phyloP scores from a whole-genome alignment of 2,329 filamentous ascomycete species.

The Claviceps sp. region DNA sequence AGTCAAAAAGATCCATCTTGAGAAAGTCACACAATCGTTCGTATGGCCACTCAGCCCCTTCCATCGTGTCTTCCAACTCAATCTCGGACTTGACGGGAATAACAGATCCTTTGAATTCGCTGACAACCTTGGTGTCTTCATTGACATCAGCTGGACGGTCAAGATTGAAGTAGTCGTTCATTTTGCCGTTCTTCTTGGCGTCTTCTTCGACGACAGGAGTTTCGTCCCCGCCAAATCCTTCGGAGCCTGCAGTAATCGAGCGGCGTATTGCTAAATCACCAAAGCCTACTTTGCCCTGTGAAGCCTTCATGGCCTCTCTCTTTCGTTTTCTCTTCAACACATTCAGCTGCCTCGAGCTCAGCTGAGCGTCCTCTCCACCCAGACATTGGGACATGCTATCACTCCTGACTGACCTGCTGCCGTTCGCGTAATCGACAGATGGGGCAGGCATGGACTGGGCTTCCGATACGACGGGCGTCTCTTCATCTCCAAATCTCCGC shows the following conservation, averaged over 20 bases:
- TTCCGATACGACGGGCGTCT: constrained; percentile 47
- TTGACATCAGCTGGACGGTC: constrained; percentile 67
- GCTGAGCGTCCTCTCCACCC: constrained; percentile 48
- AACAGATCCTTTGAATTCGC: constrained; percentile 81
- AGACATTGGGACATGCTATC: constrained; percentile 27
- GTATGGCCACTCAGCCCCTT: constrained; percentile 84
- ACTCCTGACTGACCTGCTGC: constrained; percentile 18
- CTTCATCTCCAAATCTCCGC: constrained; percentile 72
- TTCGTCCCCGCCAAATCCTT: constrained; percentile 48
- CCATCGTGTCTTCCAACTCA: constrained; percentile 60
- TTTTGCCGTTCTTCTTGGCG: constrained; percentile 47
- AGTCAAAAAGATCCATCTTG: constrained; percentile 84
- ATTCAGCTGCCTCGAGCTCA: constrained; percentile 90
- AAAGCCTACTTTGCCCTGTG: constrained; percentile 72
- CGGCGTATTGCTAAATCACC: constrained; percentile 69
- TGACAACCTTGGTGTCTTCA: constrained; percentile 83
- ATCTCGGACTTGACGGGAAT: constrained; percentile 77
- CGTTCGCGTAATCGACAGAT: constrained; percentile 28
- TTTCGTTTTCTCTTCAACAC: constrained; percentile 91
- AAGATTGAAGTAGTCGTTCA: constrained; percentile 79
- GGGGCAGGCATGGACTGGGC: constrained; percentile 27
- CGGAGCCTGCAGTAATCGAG: constrained; percentile 45
- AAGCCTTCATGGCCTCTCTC: constrained; percentile 74
- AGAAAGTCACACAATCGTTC: constrained; percentile 89
- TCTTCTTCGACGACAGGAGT: constrained; percentile 38